These are phyloP conservation scores for Nicotiana knightiana DNA, from an alignment of 257 asterid species.

Conservation along the genomic window DNA sequence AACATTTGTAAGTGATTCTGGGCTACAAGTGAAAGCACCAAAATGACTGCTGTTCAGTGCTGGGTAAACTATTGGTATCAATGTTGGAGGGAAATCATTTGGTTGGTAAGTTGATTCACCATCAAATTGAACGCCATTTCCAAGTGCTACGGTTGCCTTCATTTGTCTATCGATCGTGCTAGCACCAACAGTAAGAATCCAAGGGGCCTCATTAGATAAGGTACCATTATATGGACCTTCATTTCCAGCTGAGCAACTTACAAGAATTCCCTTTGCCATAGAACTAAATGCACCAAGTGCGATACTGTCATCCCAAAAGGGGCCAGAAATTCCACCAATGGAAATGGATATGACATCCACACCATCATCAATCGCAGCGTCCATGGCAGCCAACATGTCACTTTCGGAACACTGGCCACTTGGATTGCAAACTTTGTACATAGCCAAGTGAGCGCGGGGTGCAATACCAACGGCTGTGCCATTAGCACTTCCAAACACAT, in stretches of 20 bases:
- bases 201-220: constrained; percentile 16
- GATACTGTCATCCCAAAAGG: constrained; percentile 8
- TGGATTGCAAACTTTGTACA: constrained; percentile 11
- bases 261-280: constrained; percentile 13
- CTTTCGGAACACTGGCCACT: background rate
- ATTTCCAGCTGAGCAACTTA: constrained; percentile 17
- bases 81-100: constrained; percentile 7
- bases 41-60: background rate
- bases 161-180: constrained; percentile 15
- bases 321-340: constrained; percentile 9
- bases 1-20: constrained; percentile 2
- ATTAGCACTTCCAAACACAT: constrained; percentile 6
- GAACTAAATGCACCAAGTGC: constrained; percentile 13
- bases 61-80: constrained; percentile 10
- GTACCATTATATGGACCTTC: background rate
- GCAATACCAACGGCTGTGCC: constrained; percentile 13
- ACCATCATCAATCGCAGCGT: constrained; percentile 17
- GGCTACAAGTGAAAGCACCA: background rate
- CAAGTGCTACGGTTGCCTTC: constrained; percentile 2
- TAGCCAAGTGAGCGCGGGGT: constrained; percentile 14
- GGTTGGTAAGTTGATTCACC: constrained; percentile 12
- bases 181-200: constrained; percentile 20
- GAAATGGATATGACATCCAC: constrained; percentile 15
- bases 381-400: constrained; percentile 15
- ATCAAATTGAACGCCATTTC: background rate